Conservation (phyloP, 306 rosid species). For the Casuarina cunninghamiana region DNA sequence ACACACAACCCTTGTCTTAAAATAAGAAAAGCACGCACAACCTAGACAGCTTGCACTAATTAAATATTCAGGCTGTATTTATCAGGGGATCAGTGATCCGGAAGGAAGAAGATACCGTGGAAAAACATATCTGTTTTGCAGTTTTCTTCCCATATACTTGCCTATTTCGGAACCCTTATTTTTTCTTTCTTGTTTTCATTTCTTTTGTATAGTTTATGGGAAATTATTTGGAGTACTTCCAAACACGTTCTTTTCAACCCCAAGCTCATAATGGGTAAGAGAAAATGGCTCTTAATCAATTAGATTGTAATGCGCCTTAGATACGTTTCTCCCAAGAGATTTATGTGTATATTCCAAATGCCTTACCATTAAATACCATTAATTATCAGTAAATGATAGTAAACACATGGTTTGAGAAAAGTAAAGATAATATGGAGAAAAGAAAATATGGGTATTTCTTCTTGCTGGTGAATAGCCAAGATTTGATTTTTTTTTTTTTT, state of each 20-base stretch:
- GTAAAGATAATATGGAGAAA: no score
- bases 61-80: slow-evolving; percentile 25
- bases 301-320: neutral
- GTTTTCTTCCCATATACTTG: no score
- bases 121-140: no score
- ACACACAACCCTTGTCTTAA: slow-evolving; percentile 35
- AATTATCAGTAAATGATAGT: no score
- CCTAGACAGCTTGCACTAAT: slow-evolving; percentile 46
- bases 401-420: neutral
- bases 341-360: neutral
- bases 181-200: neutral
- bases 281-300: neutral
- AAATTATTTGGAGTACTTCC: neutral
- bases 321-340: neutral
- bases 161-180: neutral
- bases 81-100: slow-evolving; percentile 21
- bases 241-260: neutral
- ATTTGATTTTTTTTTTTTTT: neutral
- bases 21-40: slow-evolving; percentile 35
- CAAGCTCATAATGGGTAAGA: neutral
- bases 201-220: neutral
- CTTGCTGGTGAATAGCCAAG: neutral
- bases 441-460: no score
- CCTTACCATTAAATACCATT: no score
- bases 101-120: slow-evolving; percentile 19